Evolutionary conservation across 2,329 filamentous ascomycete species (phyloP).

Genomic region (Aspergillus luchuensis): DNA sequence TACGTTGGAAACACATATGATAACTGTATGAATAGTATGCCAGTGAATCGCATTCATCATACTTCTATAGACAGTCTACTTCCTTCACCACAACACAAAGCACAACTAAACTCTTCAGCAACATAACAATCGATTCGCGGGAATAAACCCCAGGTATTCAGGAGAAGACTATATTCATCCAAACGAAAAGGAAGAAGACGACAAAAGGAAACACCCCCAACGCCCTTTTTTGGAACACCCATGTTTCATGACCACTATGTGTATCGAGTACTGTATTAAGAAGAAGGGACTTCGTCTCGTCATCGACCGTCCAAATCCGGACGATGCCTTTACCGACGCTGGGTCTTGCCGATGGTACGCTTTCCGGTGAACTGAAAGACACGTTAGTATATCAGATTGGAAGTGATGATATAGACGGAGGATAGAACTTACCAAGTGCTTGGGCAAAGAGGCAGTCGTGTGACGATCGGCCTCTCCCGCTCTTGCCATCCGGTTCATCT

Average conservation of each 20-base stretch:
- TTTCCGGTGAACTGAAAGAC: conserved; percentile 75
- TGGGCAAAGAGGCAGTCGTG: conserved; percentile 74
- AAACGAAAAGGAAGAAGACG: conserved; percentile 25
- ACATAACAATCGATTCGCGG: conserved; percentile 1
- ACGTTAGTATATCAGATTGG: conserved; percentile 32
- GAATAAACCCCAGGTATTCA: neutral
- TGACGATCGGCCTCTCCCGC: conserved; percentile 97
- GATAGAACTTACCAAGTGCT: conserved; percentile 76
- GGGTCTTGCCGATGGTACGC: conserved; percentile 87
- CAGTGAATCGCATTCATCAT: neutral
- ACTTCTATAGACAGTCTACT: neutral
- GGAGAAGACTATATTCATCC: conserved; percentile 22
- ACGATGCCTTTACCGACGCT: conserved; percentile 39
- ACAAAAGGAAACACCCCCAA: conserved; percentile 22
- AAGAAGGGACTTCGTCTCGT: conserved; percentile 32
- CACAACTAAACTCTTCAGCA: neutral
- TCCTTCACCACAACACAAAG: neutral
- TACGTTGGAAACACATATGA: too few relatives aligned
- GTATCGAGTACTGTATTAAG: conserved; percentile 26
- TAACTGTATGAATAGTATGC: neutral
- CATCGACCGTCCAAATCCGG: conserved; percentile 19
- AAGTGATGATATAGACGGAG: neutral
- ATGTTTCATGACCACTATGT: conserved; percentile 20
- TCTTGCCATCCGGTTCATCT: conserved; percentile 97
- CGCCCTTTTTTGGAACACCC: conserved; percentile 21